These are phyloP conservation scores for Syncephalis plumigaleata DNA, from an alignment of 371 early-diverging fungal genomes.

Conservation along the genomic window DNA sequence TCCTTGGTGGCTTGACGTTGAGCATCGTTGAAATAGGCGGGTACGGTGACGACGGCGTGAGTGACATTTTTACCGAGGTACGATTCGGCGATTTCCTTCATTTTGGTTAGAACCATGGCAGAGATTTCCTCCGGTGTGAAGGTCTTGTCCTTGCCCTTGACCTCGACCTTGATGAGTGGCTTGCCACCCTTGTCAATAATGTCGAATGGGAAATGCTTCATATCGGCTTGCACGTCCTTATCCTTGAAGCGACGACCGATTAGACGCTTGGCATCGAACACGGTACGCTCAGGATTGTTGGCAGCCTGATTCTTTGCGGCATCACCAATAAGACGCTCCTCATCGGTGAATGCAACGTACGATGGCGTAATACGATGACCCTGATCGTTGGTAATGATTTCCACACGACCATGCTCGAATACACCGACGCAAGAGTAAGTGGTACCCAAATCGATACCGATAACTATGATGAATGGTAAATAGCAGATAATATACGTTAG, in stretches of 20 bases:
- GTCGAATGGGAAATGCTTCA: slow-evolving; percentile 86
- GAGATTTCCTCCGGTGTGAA: slow-evolving; percentile 95
- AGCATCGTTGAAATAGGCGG: slow-evolving; percentile 84
- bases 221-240: slow-evolving; percentile 67
- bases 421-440: slow-evolving; percentile 99
- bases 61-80: slow-evolving; percentile 82
- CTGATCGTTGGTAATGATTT: slow-evolving; percentile 84
- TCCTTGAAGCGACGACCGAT: slow-evolving; percentile 78
- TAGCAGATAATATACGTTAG: too few species aligned
- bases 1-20: slow-evolving; percentile 74
- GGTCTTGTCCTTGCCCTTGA: slow-evolving; percentile 77
- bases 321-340: slow-evolving; percentile 85
- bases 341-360: slow-evolving; percentile 77
- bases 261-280: slow-evolving; percentile 92
- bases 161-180: slow-evolving; percentile 61
- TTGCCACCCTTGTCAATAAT: slow-evolving; percentile 62
- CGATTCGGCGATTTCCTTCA: slow-evolving; percentile 94
- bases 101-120: slow-evolving; percentile 84
- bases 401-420: slow-evolving; percentile 91
- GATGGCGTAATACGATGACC: slow-evolving; percentile 98
- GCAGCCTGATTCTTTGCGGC: slow-evolving; percentile 71
- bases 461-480: slow-evolving; percentile 8
- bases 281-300: slow-evolving; percentile 68
- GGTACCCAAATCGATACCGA: slow-evolving; percentile 98
- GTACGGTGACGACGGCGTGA: slow-evolving; percentile 94